These are phyloP conservation scores for Calonectria pseudoturangicola DNA, from an alignment of 2,329 filamentous ascomycete genomes.

Conservation along the genomic window DNA sequence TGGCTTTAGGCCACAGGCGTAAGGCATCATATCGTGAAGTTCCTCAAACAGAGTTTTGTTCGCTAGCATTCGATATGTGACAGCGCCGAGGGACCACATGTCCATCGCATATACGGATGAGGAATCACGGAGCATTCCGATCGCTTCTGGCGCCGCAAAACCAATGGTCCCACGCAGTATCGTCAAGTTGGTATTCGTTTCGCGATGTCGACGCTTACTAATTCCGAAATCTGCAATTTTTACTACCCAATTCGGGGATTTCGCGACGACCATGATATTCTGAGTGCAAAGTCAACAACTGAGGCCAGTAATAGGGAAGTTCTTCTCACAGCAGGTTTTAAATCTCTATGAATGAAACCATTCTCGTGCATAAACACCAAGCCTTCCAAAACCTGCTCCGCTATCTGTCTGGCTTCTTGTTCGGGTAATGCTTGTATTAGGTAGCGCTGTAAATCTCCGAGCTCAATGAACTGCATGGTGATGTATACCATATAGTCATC, in stretches of 20 bases:
- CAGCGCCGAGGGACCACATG: slow-evolving; percentile 12
- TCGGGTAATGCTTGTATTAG: not conserved
- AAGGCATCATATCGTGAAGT: not conserved
- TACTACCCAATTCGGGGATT: slow-evolving; percentile 14
- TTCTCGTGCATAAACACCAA: slow-evolving; percentile 23
- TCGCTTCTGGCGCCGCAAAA: slow-evolving; percentile 4
- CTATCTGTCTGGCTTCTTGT: not conserved
- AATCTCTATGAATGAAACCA: slow-evolving; percentile 30
- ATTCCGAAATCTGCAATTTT: slow-evolving; percentile 31
- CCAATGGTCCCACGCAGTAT: not conserved
- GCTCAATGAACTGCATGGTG: slow-evolving; percentile 23
- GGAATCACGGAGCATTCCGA: not conserved
- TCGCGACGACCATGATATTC: slow-evolving; percentile 29
- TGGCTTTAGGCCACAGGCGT: not conserved
- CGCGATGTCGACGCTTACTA: slow-evolving; percentile 21
- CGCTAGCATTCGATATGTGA: slow-evolving; percentile 8
- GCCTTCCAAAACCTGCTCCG: slow-evolving; percentile 19
- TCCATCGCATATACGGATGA: not conserved
- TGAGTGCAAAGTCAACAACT: not conserved
- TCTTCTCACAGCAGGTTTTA: slow-evolving; percentile 18
- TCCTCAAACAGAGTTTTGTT: not conserved
- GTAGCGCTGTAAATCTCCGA: slow-evolving; percentile 12
- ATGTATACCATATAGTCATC: slow-evolving; percentile 12
- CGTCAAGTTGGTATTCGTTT: not conserved
- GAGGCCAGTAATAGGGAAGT: too few relatives aligned